Evolutionary conservation across 495 filamentous ascomycete species (phyloP), one percentile per base, ranked within the genome.

Genomic region (Chaetomium cochliodes): DNA sequence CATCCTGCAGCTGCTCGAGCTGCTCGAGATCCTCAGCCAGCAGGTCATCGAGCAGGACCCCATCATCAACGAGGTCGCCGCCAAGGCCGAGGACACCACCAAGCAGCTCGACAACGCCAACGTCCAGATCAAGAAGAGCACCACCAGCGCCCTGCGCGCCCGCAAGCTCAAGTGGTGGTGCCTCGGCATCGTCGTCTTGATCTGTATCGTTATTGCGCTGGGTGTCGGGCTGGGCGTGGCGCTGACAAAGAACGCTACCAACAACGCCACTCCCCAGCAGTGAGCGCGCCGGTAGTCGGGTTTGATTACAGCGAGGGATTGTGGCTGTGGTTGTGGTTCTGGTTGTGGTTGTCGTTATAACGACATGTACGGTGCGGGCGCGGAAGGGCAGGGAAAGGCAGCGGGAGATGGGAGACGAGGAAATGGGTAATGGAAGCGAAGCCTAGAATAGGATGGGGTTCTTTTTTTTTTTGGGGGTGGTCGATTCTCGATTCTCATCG

Each of bases 161-260:
- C 79, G 85, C 63, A 86, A 79, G 74, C 81, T 88, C 75, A 92
- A 91, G 80, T 91, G 89, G 89, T 88, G 82, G 81, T 87, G 84
- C 68, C 76, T 90, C 30, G 67, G 82, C 63, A 75, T 90, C 70
- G 73, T 77, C n/a, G 74, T 90, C 22, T 71, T 85, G 66, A 83
- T 88, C 67, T 70, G 82, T 64, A 71, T 86, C 46, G 81, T 77
- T 61, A 76, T 85, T 59, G 82, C 73, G 22, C 65, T 84, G 53
- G 82, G 79, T 53, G 73, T 85, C 47, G 80, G 74, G 25, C 62
- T 82, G 8, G 76, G 72, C 39, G 68, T 82, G 63, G 60, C 25
- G 11, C 77, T 30, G 53, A 20, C 3, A 30, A n/a, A n/a, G n/a
- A 12, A 41, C 13, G 13, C 41, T 6, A 1, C 33, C 1, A 37